Conservation (phyloP, 2,329 filamentous ascomycete species). For the Fusarium kyushuense region DNA sequence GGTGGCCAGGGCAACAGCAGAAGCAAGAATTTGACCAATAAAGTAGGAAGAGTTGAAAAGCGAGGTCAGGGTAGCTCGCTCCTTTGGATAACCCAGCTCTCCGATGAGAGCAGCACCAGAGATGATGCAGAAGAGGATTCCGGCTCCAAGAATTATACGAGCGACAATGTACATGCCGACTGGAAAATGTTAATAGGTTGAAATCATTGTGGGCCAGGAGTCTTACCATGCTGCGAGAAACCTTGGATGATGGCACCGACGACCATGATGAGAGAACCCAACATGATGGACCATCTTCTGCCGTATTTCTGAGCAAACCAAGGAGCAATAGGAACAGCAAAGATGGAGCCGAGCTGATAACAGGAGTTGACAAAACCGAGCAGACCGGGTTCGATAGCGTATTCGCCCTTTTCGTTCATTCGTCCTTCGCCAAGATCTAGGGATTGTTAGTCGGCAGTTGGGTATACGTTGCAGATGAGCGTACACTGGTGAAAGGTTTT, state of each 20-base stretch:
- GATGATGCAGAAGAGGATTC: constrained; percentile 71
- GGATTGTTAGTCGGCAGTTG: background rate
- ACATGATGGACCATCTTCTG: constrained; percentile 64
- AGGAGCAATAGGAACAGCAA: constrained; percentile 65
- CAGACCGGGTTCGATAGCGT: constrained; percentile 48
- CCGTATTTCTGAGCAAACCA: constrained; percentile 62
- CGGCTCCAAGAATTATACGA: constrained; percentile 70
- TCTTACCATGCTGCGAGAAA: constrained; percentile 57
- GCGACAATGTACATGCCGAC: constrained; percentile 71
- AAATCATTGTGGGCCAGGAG: fast-evolving
- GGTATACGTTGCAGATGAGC: background rate
- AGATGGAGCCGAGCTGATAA: constrained; percentile 67
- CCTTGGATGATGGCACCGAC: constrained; percentile 68
- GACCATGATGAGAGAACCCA: constrained; percentile 67
- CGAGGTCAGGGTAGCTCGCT: constrained; percentile 63
- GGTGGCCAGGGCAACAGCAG: constrained; percentile 62
- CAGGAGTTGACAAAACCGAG: constrained; percentile 65
- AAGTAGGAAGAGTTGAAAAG: constrained; percentile 63
- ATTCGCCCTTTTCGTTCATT: constrained; percentile 31
- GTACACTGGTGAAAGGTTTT: constrained; percentile 55
- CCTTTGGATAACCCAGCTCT: constrained; percentile 71
- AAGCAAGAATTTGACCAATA: constrained; percentile 63
- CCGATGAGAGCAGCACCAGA: constrained; percentile 69
- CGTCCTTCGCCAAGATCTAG: constrained; percentile 36
- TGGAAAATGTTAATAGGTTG: constrained; percentile 36